Percentiles rank a stretch among this genome's conserved stretches.
phyloP scores from a whole-genome alignment of 1,284 basidiomycete species.

The Wallemia mellicola region DNA sequence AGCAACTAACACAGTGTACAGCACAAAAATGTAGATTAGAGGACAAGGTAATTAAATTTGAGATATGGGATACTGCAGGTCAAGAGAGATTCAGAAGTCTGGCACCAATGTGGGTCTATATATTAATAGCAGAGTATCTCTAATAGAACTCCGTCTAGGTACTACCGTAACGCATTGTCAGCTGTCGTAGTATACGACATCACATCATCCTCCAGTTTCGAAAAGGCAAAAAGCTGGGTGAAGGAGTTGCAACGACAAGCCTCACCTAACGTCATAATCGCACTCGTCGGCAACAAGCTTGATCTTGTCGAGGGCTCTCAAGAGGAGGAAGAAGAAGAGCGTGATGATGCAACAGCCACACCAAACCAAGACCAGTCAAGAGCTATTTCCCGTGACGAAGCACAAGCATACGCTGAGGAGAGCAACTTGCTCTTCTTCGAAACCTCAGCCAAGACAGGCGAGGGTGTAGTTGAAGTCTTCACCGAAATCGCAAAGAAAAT shows the following conservation, averaged over 20 bases:
- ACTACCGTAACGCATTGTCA: slow-evolving; percentile 94
- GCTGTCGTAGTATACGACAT: slow-evolving; percentile 97
- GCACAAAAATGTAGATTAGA: slow-evolving; percentile 75
- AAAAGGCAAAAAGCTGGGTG: slow-evolving; percentile 99
- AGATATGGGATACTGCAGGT: slow-evolving; percentile 87
- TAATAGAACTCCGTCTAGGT: slow-evolving; percentile 15
- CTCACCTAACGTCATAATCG: slow-evolving; percentile 96
- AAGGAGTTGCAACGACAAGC: slow-evolving; percentile 97
- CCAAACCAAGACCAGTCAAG: slow-evolving; percentile 23
- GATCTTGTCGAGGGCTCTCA: slow-evolving; percentile 52
- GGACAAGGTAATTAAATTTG: slow-evolving; percentile 71
- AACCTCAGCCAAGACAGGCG: slow-evolving; percentile 90
- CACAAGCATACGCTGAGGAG: slow-evolving; percentile 82
- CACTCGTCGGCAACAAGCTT: slow-evolving; percentile 80
- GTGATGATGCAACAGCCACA: slow-evolving; percentile 13
- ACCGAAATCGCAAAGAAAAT: slow-evolving; percentile 97
- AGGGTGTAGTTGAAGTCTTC: slow-evolving; percentile 86
- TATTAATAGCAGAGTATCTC: slow-evolving; percentile 2
- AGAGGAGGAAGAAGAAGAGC: slow-evolving; percentile 31
- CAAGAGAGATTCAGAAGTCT: slow-evolving; percentile 84
- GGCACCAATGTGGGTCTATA: slow-evolving; percentile 16
- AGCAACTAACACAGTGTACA: slow-evolving; percentile 3
- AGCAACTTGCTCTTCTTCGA: slow-evolving; percentile 83
- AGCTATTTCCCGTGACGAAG: slow-evolving; percentile 75
- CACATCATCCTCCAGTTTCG: slow-evolving; percentile 46